phyloP scores from a whole-genome alignment of 495 filamentous ascomycete genomes.

The Coniosporium apollinis region DNA sequence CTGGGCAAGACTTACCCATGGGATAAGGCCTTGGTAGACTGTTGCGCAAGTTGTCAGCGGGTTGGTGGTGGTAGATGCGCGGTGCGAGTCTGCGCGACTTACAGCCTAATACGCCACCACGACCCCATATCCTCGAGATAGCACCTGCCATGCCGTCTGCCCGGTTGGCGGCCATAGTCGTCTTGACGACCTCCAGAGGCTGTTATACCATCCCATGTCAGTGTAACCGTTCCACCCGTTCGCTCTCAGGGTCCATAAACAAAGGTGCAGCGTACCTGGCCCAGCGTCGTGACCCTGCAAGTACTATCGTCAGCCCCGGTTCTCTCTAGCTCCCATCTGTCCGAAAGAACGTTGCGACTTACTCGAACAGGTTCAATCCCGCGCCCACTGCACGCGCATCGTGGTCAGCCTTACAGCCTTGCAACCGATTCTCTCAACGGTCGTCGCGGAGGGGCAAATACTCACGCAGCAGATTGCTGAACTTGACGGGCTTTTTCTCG shows the following conservation, averaged over 20 bases:
- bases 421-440: constrained; percentile 3
- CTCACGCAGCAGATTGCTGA: constrained; percentile 85
- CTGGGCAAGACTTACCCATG: constrained; percentile 64
- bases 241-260: no score
- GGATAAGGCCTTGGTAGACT: constrained; percentile 99
- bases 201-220: constrained; percentile 20
- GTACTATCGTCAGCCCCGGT: constrained; percentile 6
- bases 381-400: constrained; percentile 49
- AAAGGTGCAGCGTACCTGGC: constrained; percentile 40
- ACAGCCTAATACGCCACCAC: constrained; percentile 94
- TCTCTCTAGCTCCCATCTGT: not conserved
- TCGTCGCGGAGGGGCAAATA: constrained; percentile 5
- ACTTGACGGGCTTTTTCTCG: constrained; percentile 99
- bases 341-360: constrained; percentile 23
- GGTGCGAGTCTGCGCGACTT: constrained; percentile 26
- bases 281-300: constrained; percentile 60
- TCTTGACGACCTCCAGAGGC: constrained; percentile 98
- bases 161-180: constrained; percentile 95
- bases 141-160: constrained; percentile 70
- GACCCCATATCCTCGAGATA: constrained; percentile 73
- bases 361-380: constrained; percentile 96
- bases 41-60: no score
- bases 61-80: no score
- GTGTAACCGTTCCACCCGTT: not conserved
- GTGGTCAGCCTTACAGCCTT: constrained; percentile 3